Percentiles rank a stretch among this genome's conserved stretches.
These are phyloP conservation scores for Boletellus deceptivus DNA, from an alignment of 1,284 basidiomycete genomes.

Conservation along the genomic window DNA sequence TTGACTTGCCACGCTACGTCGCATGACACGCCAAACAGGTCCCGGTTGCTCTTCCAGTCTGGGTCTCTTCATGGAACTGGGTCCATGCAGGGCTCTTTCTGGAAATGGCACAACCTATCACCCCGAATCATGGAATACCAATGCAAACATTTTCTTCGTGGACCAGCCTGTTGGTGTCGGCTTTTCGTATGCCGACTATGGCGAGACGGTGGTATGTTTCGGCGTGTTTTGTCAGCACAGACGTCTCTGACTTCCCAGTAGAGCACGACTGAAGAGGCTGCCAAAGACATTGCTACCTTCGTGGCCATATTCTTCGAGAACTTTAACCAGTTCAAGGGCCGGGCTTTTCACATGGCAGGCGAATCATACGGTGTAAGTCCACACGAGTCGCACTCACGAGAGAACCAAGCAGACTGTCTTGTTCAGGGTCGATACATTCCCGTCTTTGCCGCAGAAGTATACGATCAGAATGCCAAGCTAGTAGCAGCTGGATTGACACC, in stretches of 20 bases:
- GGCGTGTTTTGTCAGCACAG: not conserved
- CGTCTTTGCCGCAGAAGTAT: conserved; percentile 75
- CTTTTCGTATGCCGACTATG: conserved; percentile 65
- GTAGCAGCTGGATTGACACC: conserved; percentile 61
- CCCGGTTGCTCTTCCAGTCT: conserved; percentile 28
- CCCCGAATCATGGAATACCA: conserved; percentile 60
- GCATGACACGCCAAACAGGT: conserved; percentile 11
- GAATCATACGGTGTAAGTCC: conserved; percentile 56
- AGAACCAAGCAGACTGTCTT: not conserved
- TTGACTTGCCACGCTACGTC: conserved; percentile 29
- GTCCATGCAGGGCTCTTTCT: conserved; percentile 37
- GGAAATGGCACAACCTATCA: conserved; percentile 47
- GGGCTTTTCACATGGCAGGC: conserved; percentile 60
- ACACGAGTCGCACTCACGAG: not conserved
- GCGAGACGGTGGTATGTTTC: conserved; percentile 46
- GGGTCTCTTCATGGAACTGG: conserved; percentile 39
- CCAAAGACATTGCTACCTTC: conserved; percentile 62
- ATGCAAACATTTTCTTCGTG: conserved; percentile 63
- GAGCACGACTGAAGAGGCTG: conserved; percentile 60
- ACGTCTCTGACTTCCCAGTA: not conserved
- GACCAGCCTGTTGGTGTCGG: conserved; percentile 73
- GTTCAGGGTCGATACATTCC: conserved; percentile 79
- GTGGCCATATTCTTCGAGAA: conserved; percentile 65
- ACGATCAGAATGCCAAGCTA: conserved; percentile 72
- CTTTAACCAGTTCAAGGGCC: conserved; percentile 54